Evolutionary conservation across 352 stramenopile species (phyloP).

Genomic region (Peronospora farinosa): DNA sequence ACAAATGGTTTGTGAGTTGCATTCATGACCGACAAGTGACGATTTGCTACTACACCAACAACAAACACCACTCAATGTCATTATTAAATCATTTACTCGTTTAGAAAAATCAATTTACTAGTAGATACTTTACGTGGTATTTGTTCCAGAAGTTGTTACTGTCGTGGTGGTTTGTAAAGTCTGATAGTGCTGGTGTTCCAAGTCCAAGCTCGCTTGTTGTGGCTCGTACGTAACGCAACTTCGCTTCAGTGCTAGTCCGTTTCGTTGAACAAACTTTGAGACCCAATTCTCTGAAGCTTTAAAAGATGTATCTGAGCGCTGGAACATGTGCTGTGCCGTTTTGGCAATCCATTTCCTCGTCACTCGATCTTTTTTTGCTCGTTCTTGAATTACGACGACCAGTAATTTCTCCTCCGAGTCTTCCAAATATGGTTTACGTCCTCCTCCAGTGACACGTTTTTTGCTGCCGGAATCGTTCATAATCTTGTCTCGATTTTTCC

Average conservation of each 20-base stretch:
- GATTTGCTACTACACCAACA: neutral
- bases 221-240: constrained; percentile 74
- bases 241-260: constrained; percentile 67
- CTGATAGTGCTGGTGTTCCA: constrained; percentile 8
- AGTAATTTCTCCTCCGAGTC: constrained; percentile 64
- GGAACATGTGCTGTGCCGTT: constrained; percentile 81
- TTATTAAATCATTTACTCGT: neutral
- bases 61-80: neutral
- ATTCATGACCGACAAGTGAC: too few relatives aligned
- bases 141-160: neutral
- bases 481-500: constrained; percentile 80
- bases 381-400: constrained; percentile 69
- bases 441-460: constrained; percentile 65
- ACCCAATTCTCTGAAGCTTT: constrained; percentile 82
- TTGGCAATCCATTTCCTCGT: constrained; percentile 81
- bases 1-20: too few relatives aligned
- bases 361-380: constrained; percentile 70
- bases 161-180: neutral
- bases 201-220: constrained; percentile 10
- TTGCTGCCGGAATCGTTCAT: constrained; percentile 60
- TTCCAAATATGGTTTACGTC: constrained; percentile 64
- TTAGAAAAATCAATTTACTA: neutral
- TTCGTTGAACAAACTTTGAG: constrained; percentile 77
- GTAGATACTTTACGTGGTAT: constrained; percentile 13
- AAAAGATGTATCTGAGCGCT: constrained; percentile 60